A percentile compares a stretch with the other conserved stretches of the same genome.
phyloP scores from a whole-genome alignment of 179 eudicot genomes.

The Silene vulgaris region DNA sequence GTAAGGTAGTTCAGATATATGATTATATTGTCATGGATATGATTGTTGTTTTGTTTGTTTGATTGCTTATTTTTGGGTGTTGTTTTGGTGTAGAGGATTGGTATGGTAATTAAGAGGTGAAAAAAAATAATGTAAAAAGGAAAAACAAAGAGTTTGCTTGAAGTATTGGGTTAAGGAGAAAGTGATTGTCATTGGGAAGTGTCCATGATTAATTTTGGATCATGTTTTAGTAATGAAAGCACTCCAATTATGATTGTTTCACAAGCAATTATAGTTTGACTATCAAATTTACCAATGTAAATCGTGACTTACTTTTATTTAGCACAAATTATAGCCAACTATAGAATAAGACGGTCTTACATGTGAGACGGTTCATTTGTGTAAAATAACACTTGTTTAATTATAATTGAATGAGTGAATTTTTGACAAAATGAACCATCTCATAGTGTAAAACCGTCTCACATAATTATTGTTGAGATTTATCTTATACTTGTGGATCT shows the following conservation, averaged over 20 bases:
- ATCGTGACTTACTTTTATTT: too few relatives aligned
- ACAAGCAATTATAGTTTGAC: background rate
- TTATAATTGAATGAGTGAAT: too few relatives aligned
- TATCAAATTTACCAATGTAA: background rate
- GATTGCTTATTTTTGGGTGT: conserved; percentile 6
- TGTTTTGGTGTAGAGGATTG: conserved; percentile 7
- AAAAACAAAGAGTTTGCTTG: conserved; percentile 25
- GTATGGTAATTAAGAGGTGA: background rate
- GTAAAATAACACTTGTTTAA: too few relatives aligned
- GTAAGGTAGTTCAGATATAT: conserved; percentile 10
- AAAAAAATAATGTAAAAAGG: background rate
- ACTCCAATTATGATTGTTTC: background rate
- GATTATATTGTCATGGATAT: background rate
- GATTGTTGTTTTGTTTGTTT: background rate
- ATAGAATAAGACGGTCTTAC: too few relatives aligned
- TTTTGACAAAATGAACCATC: too few relatives aligned
- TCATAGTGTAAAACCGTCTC: too few relatives aligned
- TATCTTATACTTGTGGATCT: too few relatives aligned
- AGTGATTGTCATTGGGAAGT: conserved; percentile 3
- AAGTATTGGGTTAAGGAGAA: conserved; percentile 10
- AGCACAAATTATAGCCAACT: too few relatives aligned
- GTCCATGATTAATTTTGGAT: conserved; percentile 2
- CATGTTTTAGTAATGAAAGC: background rate
- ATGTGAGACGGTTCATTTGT: too few relatives aligned
- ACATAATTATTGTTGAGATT: too few relatives aligned